Base-by-base conservation (phyloP, 2,329 filamentous ascomycete genomes). In the Trichoderma atroviride region DNA sequence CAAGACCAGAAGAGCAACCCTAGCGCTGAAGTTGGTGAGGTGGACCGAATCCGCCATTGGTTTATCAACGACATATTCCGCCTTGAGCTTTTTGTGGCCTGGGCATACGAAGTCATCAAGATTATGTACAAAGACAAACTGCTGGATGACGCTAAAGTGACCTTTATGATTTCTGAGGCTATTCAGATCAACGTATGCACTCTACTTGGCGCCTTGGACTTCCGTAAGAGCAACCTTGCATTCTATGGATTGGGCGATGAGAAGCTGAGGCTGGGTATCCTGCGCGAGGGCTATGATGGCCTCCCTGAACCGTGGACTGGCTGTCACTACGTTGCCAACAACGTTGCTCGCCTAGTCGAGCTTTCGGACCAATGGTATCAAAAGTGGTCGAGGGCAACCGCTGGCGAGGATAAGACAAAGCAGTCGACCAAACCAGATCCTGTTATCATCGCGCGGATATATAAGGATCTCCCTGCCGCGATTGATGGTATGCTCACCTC, bases 271-370 rank as follows among this genome's bases (percentile, higher is more conserved):
- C 83, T 90, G 72, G 90, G 91, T 7, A 86, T 93, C 29, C 79
- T 92, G 11, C 81, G 82, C 2, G 81, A 85, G 19, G 87, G 88
- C 56, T 94, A 93, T 75, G 85, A 89, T 24, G 87, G 85, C 13
- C 84, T 97, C 10, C 88, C 91, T 0, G 89, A 92, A 70, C 92
- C 94, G 56, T 99, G 96, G 96, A 97, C 94, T 0, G 94, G 92
- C 19, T 88, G 87, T 73, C 79, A 82, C 55, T 88, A 85, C 72
- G 82, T 89, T 68, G 86, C 88, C 62, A 89, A 89, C 76, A 90
- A 89, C 71, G 75, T 84, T 14, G 87, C 88, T 75, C 87, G 88
- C 22, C 83, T 90, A 19, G 81, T 87, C 29, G 86, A 89, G 72
- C 83, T 91, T 22, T 84, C 84, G 50, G 82, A 85, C 31, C 83